phyloP scores from a whole-genome alignment of 345 rosid genomes.

The Carallia pectinifolia region DNA sequence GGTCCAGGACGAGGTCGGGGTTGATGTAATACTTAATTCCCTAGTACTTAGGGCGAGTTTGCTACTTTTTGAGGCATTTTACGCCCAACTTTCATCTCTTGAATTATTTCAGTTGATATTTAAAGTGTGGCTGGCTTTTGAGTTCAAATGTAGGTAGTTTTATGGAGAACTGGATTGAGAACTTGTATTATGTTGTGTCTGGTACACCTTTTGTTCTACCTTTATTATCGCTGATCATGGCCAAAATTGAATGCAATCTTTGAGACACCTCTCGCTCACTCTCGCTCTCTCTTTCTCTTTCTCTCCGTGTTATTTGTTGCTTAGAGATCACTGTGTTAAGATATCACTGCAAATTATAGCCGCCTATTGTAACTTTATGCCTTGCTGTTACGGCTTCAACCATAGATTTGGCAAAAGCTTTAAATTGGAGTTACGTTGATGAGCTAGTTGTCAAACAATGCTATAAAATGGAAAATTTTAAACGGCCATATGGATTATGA shows the following conservation, averaged over 20 bases:
- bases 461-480: no score
- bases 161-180: background rate
- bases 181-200: conserved; percentile 5
- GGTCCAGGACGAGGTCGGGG: conserved; percentile 67
- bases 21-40: conserved; percentile 15
- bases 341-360: no score
- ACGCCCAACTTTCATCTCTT: conserved; percentile 19
- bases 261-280: no score
- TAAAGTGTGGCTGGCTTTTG: conserved; percentile 1
- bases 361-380: no score
- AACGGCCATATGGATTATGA: no score
- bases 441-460: no score
- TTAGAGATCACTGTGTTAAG: no score
- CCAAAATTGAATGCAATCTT: background rate
- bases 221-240: background rate
- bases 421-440: no score
- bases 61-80: conserved; percentile 41
- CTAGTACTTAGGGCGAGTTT: conserved; percentile 15
- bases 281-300: no score
- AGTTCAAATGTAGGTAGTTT: conserved; percentile 9
- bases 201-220: background rate
- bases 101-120: background rate
- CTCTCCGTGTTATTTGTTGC: no score
- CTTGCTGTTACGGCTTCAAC: no score
- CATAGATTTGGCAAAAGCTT: no score